Evolutionary conservation across 768 basidiomycete genomes (phyloP), one percentile per base, ranked within the genome.

Genomic region (Termitomyces sp.): DNA sequence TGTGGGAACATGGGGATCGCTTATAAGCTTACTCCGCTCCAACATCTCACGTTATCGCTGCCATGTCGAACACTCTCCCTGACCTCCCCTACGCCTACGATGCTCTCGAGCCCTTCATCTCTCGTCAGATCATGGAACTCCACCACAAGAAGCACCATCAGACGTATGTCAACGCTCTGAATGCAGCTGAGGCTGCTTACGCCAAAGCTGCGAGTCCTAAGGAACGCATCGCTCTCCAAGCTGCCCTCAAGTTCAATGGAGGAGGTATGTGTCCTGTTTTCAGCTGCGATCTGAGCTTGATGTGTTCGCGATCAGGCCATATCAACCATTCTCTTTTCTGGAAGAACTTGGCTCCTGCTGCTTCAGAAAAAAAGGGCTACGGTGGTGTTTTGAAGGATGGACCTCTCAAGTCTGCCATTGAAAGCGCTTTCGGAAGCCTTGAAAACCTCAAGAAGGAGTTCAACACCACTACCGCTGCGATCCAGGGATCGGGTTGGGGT

Each of bases 261-360:
- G 94, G 94, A 74, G 94, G 94, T 88, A 67, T 65, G 83, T 73
- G 20, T 20, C 10, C 5, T 44, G 57, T 56, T 54, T 42, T 35
- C 32, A 61, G 64, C 56, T 47, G 49, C 48, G 11, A 27, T 36
- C 11, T 15, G 18, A 16, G n/a, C 35, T 12, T 56, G 53, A 59
- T 60, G 44, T 56, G 60, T 27, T 63, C 57, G 61, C 64, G 54
- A 66, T 64, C 70, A 88, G 87, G 89, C 10, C 94, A 91, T 74
- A 90, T 94, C 79, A 94, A 94, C 75, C 92, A 94, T 77, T 89
- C 93, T 50, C 84, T 95, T 56, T 98, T 98, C 82, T 97, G 95
- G 95, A 88, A 83, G 76, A 95, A 94, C 78, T 79, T 97, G 52
- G 86, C 92, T 3, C 90, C 90, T 1, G 64, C 82, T 25, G 68